Percentiles rank a stretch among this genome's conserved stretches.
These are phyloP conservation scores for Lasiosphaeria hispida DNA, from an alignment of 495 filamentous ascomycete species.

Conservation along the genomic window DNA sequence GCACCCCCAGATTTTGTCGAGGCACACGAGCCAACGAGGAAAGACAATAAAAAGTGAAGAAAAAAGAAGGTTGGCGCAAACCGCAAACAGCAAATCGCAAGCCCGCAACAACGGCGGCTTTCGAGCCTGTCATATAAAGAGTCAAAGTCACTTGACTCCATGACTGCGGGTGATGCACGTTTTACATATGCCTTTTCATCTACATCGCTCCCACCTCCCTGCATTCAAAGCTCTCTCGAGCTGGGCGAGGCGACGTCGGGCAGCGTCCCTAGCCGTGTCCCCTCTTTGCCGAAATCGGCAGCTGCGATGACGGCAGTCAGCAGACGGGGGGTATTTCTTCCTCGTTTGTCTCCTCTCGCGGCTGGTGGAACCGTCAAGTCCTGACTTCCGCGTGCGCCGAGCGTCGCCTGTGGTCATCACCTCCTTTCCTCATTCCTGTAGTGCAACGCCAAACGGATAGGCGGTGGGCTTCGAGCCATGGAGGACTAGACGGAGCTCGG, in stretches of 20 bases:
- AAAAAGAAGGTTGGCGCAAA: not conserved
- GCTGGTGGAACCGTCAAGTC: not conserved
- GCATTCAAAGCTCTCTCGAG: not conserved
- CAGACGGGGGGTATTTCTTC: not conserved
- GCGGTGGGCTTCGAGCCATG: slow-evolving; percentile 2
- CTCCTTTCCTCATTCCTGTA: slow-evolving; percentile 2
- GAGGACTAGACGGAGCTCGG: slow-evolving; percentile 5
- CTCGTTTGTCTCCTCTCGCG: not conserved
- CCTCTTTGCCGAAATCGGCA: slow-evolving; percentile 14
- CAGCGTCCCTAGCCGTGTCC: not conserved
- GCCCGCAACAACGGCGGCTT: too few species aligned
- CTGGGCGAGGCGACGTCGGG: not conserved
- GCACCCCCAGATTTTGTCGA: too few species aligned
- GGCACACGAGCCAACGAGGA: not conserved
- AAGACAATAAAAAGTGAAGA: not conserved
- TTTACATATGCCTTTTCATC: slow-evolving; percentile 13
- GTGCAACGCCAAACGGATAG: slow-evolving; percentile 7
- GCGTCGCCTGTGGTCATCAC: not conserved
- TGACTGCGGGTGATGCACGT: slow-evolving; percentile 6
- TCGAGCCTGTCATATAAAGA: not conserved
- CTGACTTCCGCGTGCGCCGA: not conserved
- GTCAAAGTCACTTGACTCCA: not conserved
- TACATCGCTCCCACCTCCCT: not conserved
- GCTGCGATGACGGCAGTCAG: not conserved
- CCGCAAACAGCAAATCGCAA: not conserved